Conservation (phyloP, 1,284 basidiomycete species). For the Amylostereum chailletii region DNA sequence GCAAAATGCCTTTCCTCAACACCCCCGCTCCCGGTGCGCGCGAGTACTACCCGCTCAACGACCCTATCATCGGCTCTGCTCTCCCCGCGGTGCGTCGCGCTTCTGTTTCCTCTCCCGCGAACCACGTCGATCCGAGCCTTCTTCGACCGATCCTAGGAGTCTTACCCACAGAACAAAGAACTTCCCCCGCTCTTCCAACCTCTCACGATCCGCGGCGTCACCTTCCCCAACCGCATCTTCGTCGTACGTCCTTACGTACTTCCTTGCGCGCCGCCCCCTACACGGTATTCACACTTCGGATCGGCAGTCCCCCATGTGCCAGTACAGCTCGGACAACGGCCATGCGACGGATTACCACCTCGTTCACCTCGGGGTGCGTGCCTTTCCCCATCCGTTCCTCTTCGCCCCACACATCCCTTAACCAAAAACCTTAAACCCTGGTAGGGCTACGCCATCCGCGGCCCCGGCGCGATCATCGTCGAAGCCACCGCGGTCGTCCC, state of each 20-base stretch:
- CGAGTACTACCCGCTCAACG: slow-evolving; percentile 55
- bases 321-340: slow-evolving; percentile 67
- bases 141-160: slow-evolving; percentile 21
- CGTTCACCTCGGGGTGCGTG: slow-evolving; percentile 50
- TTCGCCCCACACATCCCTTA: neutral
- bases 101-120: neutral
- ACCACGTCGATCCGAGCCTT: too few relatives aligned
- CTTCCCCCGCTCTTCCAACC: slow-evolving; percentile 62
- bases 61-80: slow-evolving; percentile 48
- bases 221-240: slow-evolving; percentile 69
- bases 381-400: neutral
- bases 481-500: slow-evolving; percentile 52
- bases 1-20: slow-evolving; percentile 25
- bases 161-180: slow-evolving; percentile 33
- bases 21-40: slow-evolving; percentile 35
- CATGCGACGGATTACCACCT: slow-evolving; percentile 75
- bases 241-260: slow-evolving; percentile 24
- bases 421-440: neutral
- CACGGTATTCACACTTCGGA: neutral
- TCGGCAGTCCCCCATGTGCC: slow-evolving; percentile 65
- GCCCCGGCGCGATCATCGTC: slow-evolving; percentile 55
- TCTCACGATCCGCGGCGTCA: slow-evolving; percentile 50
- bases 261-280: neutral
- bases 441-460: slow-evolving; percentile 50
- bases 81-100: slow-evolving; percentile 25